Evolutionary conservation across 495 filamentous ascomycete genomes (phyloP), one percentile per base, ranked within the genome.

Genomic region (Aspergillus conjunctus): DNA sequence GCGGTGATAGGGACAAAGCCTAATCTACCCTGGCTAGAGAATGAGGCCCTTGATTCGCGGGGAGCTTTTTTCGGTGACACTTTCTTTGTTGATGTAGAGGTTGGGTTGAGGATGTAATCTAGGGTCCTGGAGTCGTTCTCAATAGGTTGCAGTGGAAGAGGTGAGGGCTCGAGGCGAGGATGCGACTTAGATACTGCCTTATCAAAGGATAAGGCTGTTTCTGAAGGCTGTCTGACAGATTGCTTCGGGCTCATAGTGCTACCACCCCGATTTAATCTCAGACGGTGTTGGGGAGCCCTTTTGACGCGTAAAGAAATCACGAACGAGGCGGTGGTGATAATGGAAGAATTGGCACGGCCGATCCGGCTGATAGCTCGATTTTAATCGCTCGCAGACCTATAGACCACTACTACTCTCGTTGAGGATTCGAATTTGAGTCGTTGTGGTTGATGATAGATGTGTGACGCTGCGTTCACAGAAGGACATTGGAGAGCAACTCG

Each of bases 1-100:
- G 90, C 90, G 52, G 87, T 86, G 72, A 95, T 91, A 48, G 86
- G 82, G 56, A 92, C 71, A 62, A 78, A 79, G 51, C 71, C 73
- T 54, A 80, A 67, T 60, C 78, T 74, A 41, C 67, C 68, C 66
- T 67, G 68, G 33, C 69, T 63, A 48, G 71, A 66, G 56, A 71
- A 58, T 6, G 71, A 75, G 55, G 66, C 44, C 66, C 69, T 71
- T 75, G 77, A 66, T 67, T 72, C 51, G 68, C 75, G 74, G 68
- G 77, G 62, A 69, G 77, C 60, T 81, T 79, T 71, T 69, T 71
- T 64, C 77, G 89, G 88, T 18, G 88, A 91, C 58, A 81, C 79
- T 69, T 80, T 85, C 70, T 76, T 79, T 44, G 68, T 66, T 53
- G 69, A 70, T 8, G 73, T 60, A 57, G 75, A 75, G 0, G 86